phyloP scores from a whole-genome alignment of 2,329 filamentous ascomycete genomes.

The Aspergillus carbonarius region DNA sequence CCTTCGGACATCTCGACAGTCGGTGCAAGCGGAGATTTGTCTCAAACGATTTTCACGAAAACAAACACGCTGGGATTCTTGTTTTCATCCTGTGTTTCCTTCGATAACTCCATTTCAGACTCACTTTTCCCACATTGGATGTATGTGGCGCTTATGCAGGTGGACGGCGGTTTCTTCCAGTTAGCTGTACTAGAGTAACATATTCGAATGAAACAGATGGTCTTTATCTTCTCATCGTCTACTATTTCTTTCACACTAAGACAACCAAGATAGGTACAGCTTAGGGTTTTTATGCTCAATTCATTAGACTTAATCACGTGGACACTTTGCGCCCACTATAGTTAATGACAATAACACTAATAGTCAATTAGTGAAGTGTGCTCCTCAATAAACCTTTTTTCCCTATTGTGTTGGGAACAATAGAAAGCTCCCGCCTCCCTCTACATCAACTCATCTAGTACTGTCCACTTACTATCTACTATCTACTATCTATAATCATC shows the following conservation, averaged over 20 bases:
- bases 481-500: neutral
- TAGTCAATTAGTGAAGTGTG: no score
- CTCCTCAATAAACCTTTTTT: no score
- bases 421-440: no score
- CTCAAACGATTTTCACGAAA: conserved; percentile 5
- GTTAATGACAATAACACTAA: no score
- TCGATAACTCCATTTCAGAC: neutral
- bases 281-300: no score
- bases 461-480: no score
- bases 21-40: conserved; percentile 5
- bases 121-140: conserved; percentile 8
- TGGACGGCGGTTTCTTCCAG: conserved; percentile 18
- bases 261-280: no score
- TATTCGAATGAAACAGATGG: conserved; percentile 8
- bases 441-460: no score
- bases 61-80: neutral
- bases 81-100: neutral
- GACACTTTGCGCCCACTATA: no score
- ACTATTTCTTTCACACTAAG: no score
- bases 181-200: conserved; percentile 28
- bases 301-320: no score
- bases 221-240: neutral
- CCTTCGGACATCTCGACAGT: neutral
- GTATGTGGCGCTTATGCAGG: conserved; percentile 28
- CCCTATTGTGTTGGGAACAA: no score